Conservation (phyloP, 2,329 filamentous ascomycete genomes). For the Teratosphaeria viscida region DNA sequence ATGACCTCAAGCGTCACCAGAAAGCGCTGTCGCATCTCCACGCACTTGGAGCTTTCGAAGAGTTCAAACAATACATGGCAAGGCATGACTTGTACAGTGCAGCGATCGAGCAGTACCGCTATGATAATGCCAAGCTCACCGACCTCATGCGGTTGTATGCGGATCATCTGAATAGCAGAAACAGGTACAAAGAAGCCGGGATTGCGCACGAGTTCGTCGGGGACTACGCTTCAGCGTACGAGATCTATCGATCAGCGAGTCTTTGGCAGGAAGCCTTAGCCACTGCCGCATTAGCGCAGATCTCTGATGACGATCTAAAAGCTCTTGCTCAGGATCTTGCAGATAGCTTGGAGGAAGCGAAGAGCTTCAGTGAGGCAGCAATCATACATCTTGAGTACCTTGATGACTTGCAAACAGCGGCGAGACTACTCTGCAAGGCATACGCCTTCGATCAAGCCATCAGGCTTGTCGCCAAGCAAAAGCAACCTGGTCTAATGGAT, state of each 20-base stretch:
- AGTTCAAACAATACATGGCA: constrained; percentile 65
- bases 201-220: constrained; percentile 77
- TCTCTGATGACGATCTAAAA: constrained; percentile 49
- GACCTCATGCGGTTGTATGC: constrained; percentile 71
- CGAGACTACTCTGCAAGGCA: constrained; percentile 73
- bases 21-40: constrained; percentile 75
- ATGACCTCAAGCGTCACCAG: constrained; percentile 63
- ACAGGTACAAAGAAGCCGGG: constrained; percentile 74
- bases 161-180: constrained; percentile 61
- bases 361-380: constrained; percentile 72
- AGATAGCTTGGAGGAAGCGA: constrained; percentile 69
- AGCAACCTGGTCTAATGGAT: constrained; percentile 49
- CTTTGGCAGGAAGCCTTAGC: constrained; percentile 88
- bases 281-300: constrained; percentile 58
- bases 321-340: constrained; percentile 65
- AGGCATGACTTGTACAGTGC: constrained; percentile 71
- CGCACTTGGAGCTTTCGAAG: constrained; percentile 61
- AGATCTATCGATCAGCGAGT: constrained; percentile 73
- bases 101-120: constrained; percentile 73
- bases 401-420: constrained; percentile 56
- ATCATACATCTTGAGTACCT: constrained; percentile 76
- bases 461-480: constrained; percentile 56
- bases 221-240: constrained; percentile 63
- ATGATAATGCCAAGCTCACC: constrained; percentile 57
- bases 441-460: constrained; percentile 84